Evolutionary conservation across 1,284 basidiomycete genomes (phyloP), one percentile per base, ranked within the genome.

Genomic region (Ustilago loliicola): DNA sequence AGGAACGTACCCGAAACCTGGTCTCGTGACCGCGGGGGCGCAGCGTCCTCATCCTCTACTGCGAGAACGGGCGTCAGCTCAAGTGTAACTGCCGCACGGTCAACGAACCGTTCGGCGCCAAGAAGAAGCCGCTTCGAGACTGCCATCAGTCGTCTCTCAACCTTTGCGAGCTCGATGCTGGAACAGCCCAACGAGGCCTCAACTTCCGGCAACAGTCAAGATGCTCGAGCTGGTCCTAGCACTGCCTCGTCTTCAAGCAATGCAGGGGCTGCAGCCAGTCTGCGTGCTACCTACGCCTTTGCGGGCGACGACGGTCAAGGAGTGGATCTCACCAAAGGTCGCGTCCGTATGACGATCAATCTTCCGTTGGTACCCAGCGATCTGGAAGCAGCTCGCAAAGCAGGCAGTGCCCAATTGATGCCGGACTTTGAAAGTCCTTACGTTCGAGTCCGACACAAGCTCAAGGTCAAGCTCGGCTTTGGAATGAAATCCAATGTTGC

Each of bases 401-500:
- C 64, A 19, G 72, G 71, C 11, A 74, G 77, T 21, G 70, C 80
- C 13, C 83, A 81, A 64, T 72, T 86, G 15, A 66, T 85, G 23
- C 60, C 85, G 4, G 85, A 86, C 72, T 86, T 82, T 68, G 85
- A 86, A 38, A 83, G 80, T 51, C 84, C 85, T 0, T 83, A 81
- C 55, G 79, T 82, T 19, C 79, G 84, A 23, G 61, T 85, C 42
- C 76, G 84, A 29, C 85, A 86, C 80, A 85, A 85, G 77, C 79
- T 86, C 66, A 83, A 84, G 57, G 85, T 86, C 57, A 86, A 86
- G 67, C 72, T 86, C 2, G 80, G 82, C 27, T 85, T 86, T 30
- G 83, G 83, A 1, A 80, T 84, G 55, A 79, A 78, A 23, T 29
- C 66, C 1, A 72, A 77, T 40, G 67, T 72, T 2, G 69, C 61